phyloP scores from a whole-genome alignment of 148 eudicot genomes.

The Polygonum aviculare region DNA sequence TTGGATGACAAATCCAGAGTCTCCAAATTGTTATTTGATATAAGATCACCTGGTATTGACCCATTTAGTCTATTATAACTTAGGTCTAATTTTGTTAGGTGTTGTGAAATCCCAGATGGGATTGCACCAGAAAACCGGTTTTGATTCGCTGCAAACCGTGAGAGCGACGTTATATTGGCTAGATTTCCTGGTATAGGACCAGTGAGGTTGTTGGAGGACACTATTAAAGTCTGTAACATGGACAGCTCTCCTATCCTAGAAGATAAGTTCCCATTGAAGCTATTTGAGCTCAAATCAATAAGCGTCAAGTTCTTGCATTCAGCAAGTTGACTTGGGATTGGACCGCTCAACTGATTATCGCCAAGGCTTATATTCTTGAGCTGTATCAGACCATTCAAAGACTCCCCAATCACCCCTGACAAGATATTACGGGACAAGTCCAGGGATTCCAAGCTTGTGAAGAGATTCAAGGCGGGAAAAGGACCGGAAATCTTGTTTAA shows the following conservation, averaged over 20 bases:
- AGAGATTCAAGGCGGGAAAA: slow-evolving; percentile 47
- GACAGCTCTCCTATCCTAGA: slow-evolving; percentile 29
- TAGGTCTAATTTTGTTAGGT: slow-evolving; percentile 42
- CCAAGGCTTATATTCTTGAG: slow-evolving; percentile 50
- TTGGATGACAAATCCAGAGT: slow-evolving; percentile 54
- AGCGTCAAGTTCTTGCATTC: slow-evolving; percentile 31
- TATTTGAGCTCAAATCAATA: slow-evolving; percentile 56
- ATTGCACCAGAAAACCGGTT: slow-evolving; percentile 47
- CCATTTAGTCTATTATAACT: slow-evolving; percentile 58
- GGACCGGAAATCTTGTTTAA: slow-evolving; percentile 29
- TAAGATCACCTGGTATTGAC: slow-evolving; percentile 41
- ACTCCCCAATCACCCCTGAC: slow-evolving; percentile 23
- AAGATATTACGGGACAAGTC: slow-evolving; percentile 48
- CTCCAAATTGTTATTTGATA: slow-evolving; percentile 40
- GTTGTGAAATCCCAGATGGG: slow-evolving; percentile 46
- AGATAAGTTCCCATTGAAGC: slow-evolving; percentile 39
- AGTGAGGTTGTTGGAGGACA: slow-evolving; percentile 43
- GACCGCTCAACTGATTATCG: slow-evolving; percentile 38
- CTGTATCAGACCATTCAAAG: slow-evolving; percentile 34
- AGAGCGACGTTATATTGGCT: slow-evolving; percentile 26
- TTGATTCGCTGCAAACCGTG: slow-evolving; percentile 63
- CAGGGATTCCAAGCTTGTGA: slow-evolving; percentile 34
- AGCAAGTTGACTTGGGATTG: slow-evolving; percentile 40
- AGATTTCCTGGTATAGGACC: slow-evolving; percentile 48
- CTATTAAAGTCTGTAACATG: slow-evolving; percentile 33